Evolutionary conservation across 1,284 basidiomycete species (phyloP), one percentile per base, ranked within the genome.

Genomic region (Taiwanofungus camphoratus): DNA sequence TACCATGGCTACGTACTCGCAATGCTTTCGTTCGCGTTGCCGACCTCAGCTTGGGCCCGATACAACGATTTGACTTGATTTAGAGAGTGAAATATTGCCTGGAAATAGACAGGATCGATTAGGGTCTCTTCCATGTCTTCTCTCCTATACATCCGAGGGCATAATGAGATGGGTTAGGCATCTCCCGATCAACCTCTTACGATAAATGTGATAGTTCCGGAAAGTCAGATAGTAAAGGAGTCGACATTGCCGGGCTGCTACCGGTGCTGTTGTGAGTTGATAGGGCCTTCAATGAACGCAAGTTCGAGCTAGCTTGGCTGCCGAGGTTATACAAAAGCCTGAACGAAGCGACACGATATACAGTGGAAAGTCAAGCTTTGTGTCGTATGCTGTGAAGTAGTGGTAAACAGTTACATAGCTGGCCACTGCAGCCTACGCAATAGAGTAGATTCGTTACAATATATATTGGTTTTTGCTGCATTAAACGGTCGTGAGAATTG

Each of bases 51-150:
- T 52, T 92, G 86, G 1, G 81, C 77, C 50, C 79, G 74, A 46
- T 91, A 83, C 46, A 92, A 66, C 11, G 76, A 71, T 56, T 83
- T 81, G 31, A 93, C 88, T 34, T 75, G 73, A 1, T 79, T 70
- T 7, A 94, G 65, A 1, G 87, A 80, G 61, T 92, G 83, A 53
- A 95, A 85, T 48, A 88, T 72, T 4, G 92, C 87, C 61, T 94
- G 87, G 52, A 93, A 92, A 60, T 92, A 92, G 15, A 72, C 68
- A 1, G 83, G 84, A 56, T 94, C 88, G 15, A 74, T 71, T 18
- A 95, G 67, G 15, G 95, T 68, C 59, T 92, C 89, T 62, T 94
- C 87, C n/a, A 96, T 73, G 55, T 92, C 89, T 51, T 89, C 82
- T 44, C 86, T 78, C 52, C 89, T 92, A 59, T 18, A 40, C 23